These are phyloP conservation scores for Lippia alba DNA, from an alignment of 305 asterid species.

Conservation along the genomic window DNA sequence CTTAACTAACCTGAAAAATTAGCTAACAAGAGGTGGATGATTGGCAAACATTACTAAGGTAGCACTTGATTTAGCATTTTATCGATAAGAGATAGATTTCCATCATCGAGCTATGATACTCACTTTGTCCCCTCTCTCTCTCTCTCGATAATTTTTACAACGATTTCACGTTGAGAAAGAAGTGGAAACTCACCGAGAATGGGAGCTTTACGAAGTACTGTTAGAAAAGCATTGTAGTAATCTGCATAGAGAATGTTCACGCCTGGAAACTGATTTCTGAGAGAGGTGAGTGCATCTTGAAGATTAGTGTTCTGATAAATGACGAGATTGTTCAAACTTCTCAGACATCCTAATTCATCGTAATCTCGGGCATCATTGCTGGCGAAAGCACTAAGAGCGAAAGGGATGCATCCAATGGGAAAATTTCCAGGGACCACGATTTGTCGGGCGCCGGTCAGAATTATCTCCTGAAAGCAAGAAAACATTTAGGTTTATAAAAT, in stretches of 20 bases:
- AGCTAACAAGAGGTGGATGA: no score
- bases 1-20: no score
- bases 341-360: slow-evolving; percentile 33
- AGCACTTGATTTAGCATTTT: no score
- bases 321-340: slow-evolving; percentile 18
- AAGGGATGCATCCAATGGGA: slow-evolving; percentile 39
- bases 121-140: no score
- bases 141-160: no score
- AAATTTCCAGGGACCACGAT: neutral
- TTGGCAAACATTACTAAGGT: no score
- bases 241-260: slow-evolving; percentile 28
- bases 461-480: no score
- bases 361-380: slow-evolving; percentile 12
- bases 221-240: slow-evolving; percentile 4
- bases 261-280: slow-evolving; percentile 21
- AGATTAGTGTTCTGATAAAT: slow-evolving; percentile 15
- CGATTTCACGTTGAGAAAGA: no score
- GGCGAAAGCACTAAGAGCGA: neutral
- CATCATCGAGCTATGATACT: no score
- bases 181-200: slow-evolving; percentile 3
- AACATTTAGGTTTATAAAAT: no score
- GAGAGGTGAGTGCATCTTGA: slow-evolving; percentile 13
- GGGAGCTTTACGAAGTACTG: slow-evolving; percentile 16
- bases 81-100: no score
- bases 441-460: no score